phyloP scores from a whole-genome alignment of 1,284 basidiomycete species.

The Heterobasidion occidentale region DNA sequence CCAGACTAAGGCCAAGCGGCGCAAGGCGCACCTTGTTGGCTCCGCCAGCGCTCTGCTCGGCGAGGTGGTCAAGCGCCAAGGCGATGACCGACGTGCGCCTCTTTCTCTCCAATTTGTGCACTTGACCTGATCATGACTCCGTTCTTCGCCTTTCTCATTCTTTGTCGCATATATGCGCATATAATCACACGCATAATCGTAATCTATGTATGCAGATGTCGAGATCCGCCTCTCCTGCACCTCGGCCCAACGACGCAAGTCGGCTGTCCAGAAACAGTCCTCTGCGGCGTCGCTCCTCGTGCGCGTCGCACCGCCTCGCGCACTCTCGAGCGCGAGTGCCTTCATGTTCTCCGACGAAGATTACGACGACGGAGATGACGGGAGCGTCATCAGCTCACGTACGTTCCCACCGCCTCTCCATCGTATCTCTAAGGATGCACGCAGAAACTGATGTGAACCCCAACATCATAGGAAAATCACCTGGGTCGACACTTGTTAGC shows the following conservation, averaged over 20 bases:
- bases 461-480: background rate
- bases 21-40: slow-evolving; percentile 45
- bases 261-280: slow-evolving; percentile 19
- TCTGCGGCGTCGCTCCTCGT: slow-evolving; percentile 19
- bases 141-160: background rate
- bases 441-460: background rate
- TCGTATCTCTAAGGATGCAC: too few species aligned
- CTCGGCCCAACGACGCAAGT: slow-evolving; percentile 15
- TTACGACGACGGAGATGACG: slow-evolving; percentile 4
- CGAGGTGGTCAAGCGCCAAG: slow-evolving; percentile 42
- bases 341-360: slow-evolving; percentile 2
- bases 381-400: slow-evolving; percentile 5
- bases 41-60: slow-evolving; percentile 37
- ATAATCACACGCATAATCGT: background rate
- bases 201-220: slow-evolving; percentile 14
- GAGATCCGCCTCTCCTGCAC: slow-evolving; percentile 17
- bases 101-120: background rate
- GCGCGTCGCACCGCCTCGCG: slow-evolving; percentile 14
- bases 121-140: background rate
- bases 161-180: background rate
- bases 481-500: background rate
- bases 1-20: slow-evolving; percentile 50
- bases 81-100: slow-evolving; percentile 33
- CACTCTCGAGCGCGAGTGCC: background rate
- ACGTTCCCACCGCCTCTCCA: background rate